A percentile compares a stretch with the other conserved stretches of the same genome.
These are phyloP conservation scores for Cladosporium halotolerans DNA, from an alignment of 2,329 filamentous ascomycete genomes.

Conservation along the genomic window DNA sequence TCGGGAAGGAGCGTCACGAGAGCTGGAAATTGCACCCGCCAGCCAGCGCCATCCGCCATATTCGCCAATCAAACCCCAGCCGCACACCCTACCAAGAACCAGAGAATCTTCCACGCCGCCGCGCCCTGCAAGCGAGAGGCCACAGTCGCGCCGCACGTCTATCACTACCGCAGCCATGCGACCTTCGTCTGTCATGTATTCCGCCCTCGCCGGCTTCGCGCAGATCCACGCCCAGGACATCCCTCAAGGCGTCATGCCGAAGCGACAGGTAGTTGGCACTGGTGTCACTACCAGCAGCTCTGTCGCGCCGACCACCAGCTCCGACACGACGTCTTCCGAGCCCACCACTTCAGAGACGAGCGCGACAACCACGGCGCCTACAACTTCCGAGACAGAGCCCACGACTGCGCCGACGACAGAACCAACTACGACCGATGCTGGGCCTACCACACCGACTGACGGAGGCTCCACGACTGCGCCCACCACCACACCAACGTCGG, in stretches of 20 bases:
- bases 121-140: not conserved
- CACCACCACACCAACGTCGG: conserved; percentile 3
- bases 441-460: conserved; percentile 3
- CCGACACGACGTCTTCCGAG: conserved; percentile 3
- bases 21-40: conserved; percentile 9
- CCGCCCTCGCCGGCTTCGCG: conserved; percentile 26
- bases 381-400: not conserved
- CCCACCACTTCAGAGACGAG: conserved; percentile 13
- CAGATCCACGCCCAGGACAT: conserved; percentile 26
- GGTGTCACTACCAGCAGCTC: conserved; percentile 18
- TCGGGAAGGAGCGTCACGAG: conserved; percentile 5
- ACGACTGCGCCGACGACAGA: not conserved
- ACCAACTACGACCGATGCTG: conserved; percentile 7
- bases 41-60: not conserved
- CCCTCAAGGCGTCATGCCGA: conserved; percentile 29
- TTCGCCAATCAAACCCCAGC: not conserved
- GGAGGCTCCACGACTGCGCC: not conserved
- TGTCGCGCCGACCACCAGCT: conserved; percentile 9
- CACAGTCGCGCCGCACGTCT: not conserved
- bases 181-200: conserved; percentile 19
- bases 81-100: not conserved
- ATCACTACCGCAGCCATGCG: conserved; percentile 4
- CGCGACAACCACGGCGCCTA: conserved; percentile 8
- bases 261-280: conserved; percentile 29
- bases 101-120: not conserved